These are phyloP conservation scores for Plasmodium gallinaceum DNA, from an alignment of 169 alveolate genomes.

Conservation along the genomic window DNA sequence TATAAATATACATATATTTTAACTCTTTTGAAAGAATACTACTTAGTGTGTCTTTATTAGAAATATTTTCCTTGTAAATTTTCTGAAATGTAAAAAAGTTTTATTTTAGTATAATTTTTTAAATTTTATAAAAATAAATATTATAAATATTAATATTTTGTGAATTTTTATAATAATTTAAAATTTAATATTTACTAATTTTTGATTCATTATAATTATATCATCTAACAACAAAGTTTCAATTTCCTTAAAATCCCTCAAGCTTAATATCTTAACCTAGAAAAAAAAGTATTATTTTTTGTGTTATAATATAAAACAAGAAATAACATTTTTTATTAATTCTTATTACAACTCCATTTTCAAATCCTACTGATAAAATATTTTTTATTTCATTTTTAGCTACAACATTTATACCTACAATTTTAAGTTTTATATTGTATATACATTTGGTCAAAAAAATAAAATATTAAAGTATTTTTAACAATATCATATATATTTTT, in stretches of 20 bases:
- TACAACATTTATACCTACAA: conserved; percentile 24
- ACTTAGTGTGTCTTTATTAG: conserved; percentile 2
- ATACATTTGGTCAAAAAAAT: background rate
- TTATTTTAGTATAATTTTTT: background rate
- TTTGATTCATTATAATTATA: conserved; percentile 9
- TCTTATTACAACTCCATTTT: conserved; percentile 26
- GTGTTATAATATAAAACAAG: background rate
- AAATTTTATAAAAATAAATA: background rate
- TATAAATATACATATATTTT: background rate
- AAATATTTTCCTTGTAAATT: conserved; percentile 49
- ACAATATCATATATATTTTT: background rate
- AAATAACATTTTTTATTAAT: background rate
- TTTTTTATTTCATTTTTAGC: conserved; percentile 1
- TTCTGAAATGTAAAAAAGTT: conserved; percentile 19
- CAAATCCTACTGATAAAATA: conserved; percentile 19
- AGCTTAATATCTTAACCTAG: conserved; percentile 21
- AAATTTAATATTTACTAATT: conserved; percentile 17
- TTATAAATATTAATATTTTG: background rate
- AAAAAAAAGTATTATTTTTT: background rate
- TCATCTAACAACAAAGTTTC: conserved; percentile 20
- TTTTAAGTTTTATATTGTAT: background rate
- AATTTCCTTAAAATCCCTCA: conserved; percentile 32
- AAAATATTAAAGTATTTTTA: background rate
- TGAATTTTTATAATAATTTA: background rate
- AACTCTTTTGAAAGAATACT: conserved; percentile 5